Evolutionary conservation across 2,329 filamentous ascomycete species (phyloP), one percentile per base, ranked within the genome.

Genomic region (Fonsecaea pugnacius): DNA sequence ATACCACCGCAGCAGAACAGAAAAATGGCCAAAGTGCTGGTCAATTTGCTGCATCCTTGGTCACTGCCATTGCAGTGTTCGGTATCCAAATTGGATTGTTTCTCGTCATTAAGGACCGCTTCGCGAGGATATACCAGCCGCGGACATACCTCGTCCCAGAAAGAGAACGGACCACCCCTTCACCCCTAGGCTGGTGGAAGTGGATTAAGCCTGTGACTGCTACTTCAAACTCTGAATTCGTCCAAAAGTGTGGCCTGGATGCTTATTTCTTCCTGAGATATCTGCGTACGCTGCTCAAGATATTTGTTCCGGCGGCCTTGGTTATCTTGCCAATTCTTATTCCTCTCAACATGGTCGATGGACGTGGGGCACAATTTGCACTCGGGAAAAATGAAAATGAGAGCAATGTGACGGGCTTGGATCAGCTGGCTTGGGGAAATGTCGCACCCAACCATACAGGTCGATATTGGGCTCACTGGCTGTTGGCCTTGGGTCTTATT

Each of bases 191-290:
- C 75, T 80, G 84, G 30, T 80, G 82, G 63, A 76, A 75, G 71
- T 87, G 84, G 85, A 76, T 85, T 55, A 73, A 75, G 14, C 83
- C 84, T 3, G 82, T 80, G 69, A 96, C 83, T 82, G 91, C 79
- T 76, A 88, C 80, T 79, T 91, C 79, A 76, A 87, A 81, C 85
- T 91, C 91, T 12, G 91, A 96, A 71, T 87, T 99, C 70, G 96
- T 99, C 72, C 89, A 94, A 59, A 96, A 97, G 77, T 97, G 94
- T 71, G 95, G 95, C 18, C 85, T 99, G 9, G 95, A 99, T 75
- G 92, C 94, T 73, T 99, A 96, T 79, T 96, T 98, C 81, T 99
- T 99, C 76, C 83, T 99, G 1, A 90, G 96, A 67, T 99, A 96
- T 73, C 85, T 93, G 30, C 87, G 89, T 66, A 90, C 91, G 73